A percentile compares a stretch with the other conserved stretches of the same genome.
Conservation (phyloP, 192 early-diverging fungal species). For the Dimargaris verticillata region DNA sequence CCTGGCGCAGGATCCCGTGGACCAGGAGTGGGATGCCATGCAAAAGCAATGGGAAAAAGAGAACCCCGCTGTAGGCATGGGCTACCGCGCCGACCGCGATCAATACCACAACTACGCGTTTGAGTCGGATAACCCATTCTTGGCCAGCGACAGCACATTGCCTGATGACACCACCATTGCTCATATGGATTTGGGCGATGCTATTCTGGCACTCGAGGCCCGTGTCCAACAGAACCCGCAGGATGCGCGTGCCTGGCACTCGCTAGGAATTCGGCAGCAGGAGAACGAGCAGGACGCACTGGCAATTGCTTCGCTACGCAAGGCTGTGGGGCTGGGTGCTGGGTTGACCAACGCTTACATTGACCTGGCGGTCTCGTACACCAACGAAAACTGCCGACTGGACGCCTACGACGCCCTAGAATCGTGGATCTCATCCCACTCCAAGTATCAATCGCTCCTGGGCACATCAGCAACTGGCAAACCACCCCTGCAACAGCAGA, state of each 20-base stretch:
- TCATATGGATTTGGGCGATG: slow-evolving; percentile 54
- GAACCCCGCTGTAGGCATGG: slow-evolving; percentile 17
- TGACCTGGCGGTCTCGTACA: slow-evolving; percentile 80
- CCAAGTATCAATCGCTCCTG: slow-evolving; percentile 42
- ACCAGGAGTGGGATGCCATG: slow-evolving; percentile 53
- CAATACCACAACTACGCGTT: slow-evolving; percentile 56
- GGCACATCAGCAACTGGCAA: slow-evolving; percentile 17
- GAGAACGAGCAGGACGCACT: slow-evolving; percentile 90
- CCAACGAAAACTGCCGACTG: slow-evolving; percentile 71
- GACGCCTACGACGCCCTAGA: slow-evolving; percentile 84
- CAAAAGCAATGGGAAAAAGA: slow-evolving; percentile 53
- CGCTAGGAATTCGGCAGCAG: slow-evolving; percentile 79
- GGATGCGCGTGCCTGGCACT: slow-evolving; percentile 69
- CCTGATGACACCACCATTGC: slow-evolving; percentile 25
- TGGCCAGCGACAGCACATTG: slow-evolving; percentile 6
- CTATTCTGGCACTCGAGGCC: slow-evolving; percentile 83
- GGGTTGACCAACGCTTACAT: slow-evolving; percentile 61
- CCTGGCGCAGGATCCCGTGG: slow-evolving; percentile 35
- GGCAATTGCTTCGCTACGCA: slow-evolving; percentile 78
- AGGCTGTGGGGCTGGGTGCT: slow-evolving; percentile 60
- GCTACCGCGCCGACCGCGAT: slow-evolving; percentile 29
- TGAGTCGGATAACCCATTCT: slow-evolving; percentile 55
- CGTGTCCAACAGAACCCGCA: slow-evolving; percentile 58
- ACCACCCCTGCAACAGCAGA: slow-evolving; percentile 14
- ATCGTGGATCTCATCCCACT: slow-evolving; percentile 65